Conservation (phyloP, 2,329 filamentous ascomycete genomes). For the Fusarium nurragi region DNA sequence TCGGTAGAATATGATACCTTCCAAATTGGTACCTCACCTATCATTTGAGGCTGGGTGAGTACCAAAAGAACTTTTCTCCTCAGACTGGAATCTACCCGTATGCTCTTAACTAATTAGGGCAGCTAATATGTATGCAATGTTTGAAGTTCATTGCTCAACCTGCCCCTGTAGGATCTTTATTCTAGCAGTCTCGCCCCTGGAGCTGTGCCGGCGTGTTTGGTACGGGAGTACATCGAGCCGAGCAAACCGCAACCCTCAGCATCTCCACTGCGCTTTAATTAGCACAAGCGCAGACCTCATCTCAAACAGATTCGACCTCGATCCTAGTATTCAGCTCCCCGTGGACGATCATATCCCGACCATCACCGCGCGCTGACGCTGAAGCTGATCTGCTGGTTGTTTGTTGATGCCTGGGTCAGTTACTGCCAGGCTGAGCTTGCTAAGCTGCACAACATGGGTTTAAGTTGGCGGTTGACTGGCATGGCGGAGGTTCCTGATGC, state of each 20-base stretch:
- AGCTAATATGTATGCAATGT: slow-evolving; percentile 4
- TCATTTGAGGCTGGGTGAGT: not conserved
- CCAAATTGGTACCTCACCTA: no score
- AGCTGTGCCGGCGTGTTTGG: not conserved
- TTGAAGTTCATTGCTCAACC: not conserved
- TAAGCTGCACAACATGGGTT: slow-evolving; percentile 11
- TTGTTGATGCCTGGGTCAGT: slow-evolving; percentile 22
- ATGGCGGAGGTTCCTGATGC: slow-evolving; percentile 13
- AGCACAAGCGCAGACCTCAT: slow-evolving; percentile 10
- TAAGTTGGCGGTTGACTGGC: slow-evolving; percentile 2
- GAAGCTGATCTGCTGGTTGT: slow-evolving; percentile 33
- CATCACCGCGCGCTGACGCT: slow-evolving; percentile 36
- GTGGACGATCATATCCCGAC: slow-evolving; percentile 17
- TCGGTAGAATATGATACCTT: no score
- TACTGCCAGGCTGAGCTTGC: slow-evolving; percentile 13
- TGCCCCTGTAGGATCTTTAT: not conserved
- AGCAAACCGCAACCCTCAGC: slow-evolving; percentile 22
- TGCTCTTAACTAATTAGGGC: not conserved
- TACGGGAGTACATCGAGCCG: slow-evolving; percentile 27
- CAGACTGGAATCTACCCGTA: not conserved
- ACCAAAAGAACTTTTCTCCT: not conserved
- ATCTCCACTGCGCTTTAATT: slow-evolving; percentile 27
- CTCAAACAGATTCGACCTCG: slow-evolving; percentile 3
- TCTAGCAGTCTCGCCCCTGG: not conserved
- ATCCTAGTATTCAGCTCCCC: slow-evolving; percentile 24